Percentiles rank a stretch among this genome's conserved stretches.
These are phyloP conservation scores for Stephania yunnanensis DNA, from an alignment of 164 flowering plant species.

Conservation along the genomic window DNA sequence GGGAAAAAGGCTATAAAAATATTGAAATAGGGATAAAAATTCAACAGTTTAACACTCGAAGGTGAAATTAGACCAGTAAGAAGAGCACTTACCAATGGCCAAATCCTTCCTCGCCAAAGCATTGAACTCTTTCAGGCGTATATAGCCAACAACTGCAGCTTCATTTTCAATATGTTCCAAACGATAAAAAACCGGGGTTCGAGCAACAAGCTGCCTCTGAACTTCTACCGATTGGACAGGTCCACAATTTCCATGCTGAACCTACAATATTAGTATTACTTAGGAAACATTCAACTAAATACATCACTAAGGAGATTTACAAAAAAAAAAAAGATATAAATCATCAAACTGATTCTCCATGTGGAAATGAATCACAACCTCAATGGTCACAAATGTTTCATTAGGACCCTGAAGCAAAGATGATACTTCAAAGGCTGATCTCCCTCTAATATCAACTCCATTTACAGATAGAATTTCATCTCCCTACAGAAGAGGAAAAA, in stretches of 20 bases:
- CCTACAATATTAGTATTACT: slow-evolving; percentile 34
- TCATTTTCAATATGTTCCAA: slow-evolving; percentile 62
- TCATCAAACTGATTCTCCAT: background rate
- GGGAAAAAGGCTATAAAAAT: no score
- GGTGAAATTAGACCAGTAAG: background rate
- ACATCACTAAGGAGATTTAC: background rate
- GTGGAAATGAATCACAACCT: slow-evolving; percentile 39
- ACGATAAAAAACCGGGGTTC: slow-evolving; percentile 86
- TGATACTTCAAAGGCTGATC: slow-evolving; percentile 87
- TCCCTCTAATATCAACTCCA: slow-evolving; percentile 76
- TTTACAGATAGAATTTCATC: slow-evolving; percentile 83
- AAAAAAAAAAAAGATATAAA: background rate
- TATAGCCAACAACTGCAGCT: slow-evolving; percentile 67
- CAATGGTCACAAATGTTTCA: slow-evolving; percentile 73
- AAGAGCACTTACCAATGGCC: slow-evolving; percentile 52
- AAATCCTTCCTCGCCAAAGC: slow-evolving; percentile 94
- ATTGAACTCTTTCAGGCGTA: slow-evolving; percentile 94
- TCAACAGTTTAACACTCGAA: background rate
- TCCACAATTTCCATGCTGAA: slow-evolving; percentile 89
- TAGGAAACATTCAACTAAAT: slow-evolving; percentile 1
- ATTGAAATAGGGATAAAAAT: background rate
- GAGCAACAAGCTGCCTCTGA: slow-evolving; percentile 74
- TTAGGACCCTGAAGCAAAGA: slow-evolving; percentile 89
- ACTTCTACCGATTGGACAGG: slow-evolving; percentile 61
- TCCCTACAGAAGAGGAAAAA: slow-evolving; percentile 41